Percentiles rank a stretch among this genome's conserved stretches.
These are phyloP conservation scores for Mycocentrospora acerina DNA, from an alignment of 2,329 filamentous ascomycete genomes.

Conservation along the genomic window DNA sequence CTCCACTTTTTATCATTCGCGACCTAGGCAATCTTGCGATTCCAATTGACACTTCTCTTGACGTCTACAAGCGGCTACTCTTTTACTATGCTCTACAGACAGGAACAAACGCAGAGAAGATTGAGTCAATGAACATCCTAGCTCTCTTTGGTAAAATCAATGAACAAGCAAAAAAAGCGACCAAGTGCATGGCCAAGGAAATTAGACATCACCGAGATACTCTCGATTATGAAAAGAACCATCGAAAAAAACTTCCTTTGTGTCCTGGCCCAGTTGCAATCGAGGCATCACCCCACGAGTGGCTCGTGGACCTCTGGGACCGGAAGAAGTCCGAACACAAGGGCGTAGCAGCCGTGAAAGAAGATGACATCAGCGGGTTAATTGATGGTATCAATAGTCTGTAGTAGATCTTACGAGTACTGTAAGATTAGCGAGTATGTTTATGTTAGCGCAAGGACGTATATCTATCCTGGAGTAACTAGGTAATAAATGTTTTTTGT, in stretches of 20 bases:
- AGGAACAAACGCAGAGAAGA: conserved; percentile 6
- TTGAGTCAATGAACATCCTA: conserved; percentile 10
- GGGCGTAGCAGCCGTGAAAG: conserved; percentile 14
- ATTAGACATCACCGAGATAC: conserved; percentile 19
- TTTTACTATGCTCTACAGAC: conserved; percentile 19
- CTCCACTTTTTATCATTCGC: conserved; percentile 20
- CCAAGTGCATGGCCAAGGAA: conserved; percentile 23
- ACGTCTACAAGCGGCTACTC: conserved; percentile 26
- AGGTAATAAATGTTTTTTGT: too few relatives aligned
- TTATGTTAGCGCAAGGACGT: too few relatives aligned
- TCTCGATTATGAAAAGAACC: conserved; percentile 24
- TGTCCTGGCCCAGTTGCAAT: conserved; percentile 26
- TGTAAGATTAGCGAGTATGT: too few relatives aligned
- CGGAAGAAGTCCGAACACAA: conserved; percentile 22
- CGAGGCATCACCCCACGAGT: conserved; percentile 21
- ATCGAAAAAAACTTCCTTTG: conserved; percentile 24
- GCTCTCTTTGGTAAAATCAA: conserved; percentile 1
- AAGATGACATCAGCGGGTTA: conserved; percentile 4
- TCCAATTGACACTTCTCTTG: conserved; percentile 16
- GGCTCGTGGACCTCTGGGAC: conserved; percentile 22
- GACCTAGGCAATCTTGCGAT: conserved; percentile 22
- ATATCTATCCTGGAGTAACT: too few relatives aligned
- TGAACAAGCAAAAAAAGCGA: conserved; percentile 11
- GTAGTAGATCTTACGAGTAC: conserved; percentile 6
- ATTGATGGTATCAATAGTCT: conserved; percentile 10